These are phyloP conservation scores for Penicillium sp. DNA, from an alignment of 2,329 filamentous ascomycete species.

Conservation along the genomic window DNA sequence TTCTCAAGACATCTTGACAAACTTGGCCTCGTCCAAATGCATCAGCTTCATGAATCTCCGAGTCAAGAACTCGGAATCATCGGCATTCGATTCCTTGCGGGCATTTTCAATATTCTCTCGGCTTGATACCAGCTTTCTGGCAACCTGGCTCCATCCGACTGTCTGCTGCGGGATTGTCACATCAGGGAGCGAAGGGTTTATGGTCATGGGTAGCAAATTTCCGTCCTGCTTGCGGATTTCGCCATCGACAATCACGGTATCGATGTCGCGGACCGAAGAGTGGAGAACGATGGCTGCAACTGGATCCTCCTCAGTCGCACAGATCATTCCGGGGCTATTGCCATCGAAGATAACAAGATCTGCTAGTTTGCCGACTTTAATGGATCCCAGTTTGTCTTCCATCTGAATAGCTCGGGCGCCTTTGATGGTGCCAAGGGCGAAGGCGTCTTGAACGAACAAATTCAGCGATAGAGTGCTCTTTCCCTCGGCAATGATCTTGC, in stretches of 20 bases:
- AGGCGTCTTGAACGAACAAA: constrained; percentile 27
- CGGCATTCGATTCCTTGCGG: not conserved
- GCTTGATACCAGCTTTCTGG: constrained; percentile 6
- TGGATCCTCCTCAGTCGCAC: constrained; percentile 29
- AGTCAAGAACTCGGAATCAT: constrained; percentile 5
- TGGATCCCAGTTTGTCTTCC: constrained; percentile 28
- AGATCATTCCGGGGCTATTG: constrained; percentile 27
- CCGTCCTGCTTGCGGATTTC: constrained; percentile 20
- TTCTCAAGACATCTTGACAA: not conserved
- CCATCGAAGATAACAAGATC: constrained; percentile 35
- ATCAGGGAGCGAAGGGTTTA: constrained; percentile 4
- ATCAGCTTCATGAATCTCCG: constrained; percentile 3
- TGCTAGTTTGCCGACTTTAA: constrained; percentile 31
- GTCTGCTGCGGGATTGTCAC: constrained; percentile 1
- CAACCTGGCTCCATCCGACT: constrained; percentile 9
- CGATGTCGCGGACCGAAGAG: constrained; percentile 27
- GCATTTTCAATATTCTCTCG: not conserved
- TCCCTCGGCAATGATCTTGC: constrained; percentile 9
- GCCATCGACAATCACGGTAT: constrained; percentile 30
- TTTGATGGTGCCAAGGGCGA: constrained; percentile 33
- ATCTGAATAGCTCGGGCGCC: constrained; percentile 31
- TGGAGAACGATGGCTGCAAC: constrained; percentile 34
- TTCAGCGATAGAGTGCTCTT: constrained; percentile 13
- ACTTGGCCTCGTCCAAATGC: not conserved
- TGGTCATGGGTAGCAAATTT: constrained; percentile 1